A percentile compares a stretch with the other conserved stretches of the same genome.
phyloP scores from a whole-genome alignment of 768 basidiomycete species.

The Pisolithus sp. region DNA sequence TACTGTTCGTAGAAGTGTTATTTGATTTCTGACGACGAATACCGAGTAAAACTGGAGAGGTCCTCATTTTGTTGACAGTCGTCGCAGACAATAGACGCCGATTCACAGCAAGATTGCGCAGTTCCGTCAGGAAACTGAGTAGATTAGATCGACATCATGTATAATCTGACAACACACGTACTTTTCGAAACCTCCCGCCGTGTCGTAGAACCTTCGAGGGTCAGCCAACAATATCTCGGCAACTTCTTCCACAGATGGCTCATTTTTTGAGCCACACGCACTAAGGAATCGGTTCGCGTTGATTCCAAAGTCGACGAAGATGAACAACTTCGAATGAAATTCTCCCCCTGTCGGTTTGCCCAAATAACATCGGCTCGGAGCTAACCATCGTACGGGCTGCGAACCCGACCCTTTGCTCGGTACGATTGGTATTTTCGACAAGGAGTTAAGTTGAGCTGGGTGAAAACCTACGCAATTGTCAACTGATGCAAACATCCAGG shows the following conservation, averaged over 20 bases:
- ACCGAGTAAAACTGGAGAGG: conserved; percentile 66
- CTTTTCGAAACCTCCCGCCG: conserved; percentile 66
- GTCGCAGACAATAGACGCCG: conserved; percentile 43
- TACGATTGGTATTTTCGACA: conserved; percentile 61
- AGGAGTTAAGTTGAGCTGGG: conserved; percentile 42
- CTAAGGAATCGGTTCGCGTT: conserved; percentile 78
- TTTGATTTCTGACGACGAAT: conserved; percentile 48
- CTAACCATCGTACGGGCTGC: conserved; percentile 38
- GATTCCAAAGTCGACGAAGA: conserved; percentile 83
- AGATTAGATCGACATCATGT: neutral
- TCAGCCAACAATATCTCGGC: conserved; percentile 61
- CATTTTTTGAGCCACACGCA: conserved; percentile 81
- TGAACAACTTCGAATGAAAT: conserved; percentile 77
- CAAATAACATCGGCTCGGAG: conserved; percentile 68
- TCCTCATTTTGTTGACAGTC: conserved; percentile 56
- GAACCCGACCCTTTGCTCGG: conserved; percentile 41
- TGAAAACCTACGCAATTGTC: conserved; percentile 46
- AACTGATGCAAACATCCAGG: neutral
- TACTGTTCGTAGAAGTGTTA: conserved; percentile 16
- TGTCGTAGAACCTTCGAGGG: conserved; percentile 63
- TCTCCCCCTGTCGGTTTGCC: conserved; percentile 43
- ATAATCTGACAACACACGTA: conserved; percentile 28
- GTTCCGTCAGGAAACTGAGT: conserved; percentile 68
- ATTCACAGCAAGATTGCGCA: conserved; percentile 85
- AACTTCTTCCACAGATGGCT: conserved; percentile 82